Conservation (phyloP, 495 filamentous ascomycete species). For the Aspergillus biplanus region DNA sequence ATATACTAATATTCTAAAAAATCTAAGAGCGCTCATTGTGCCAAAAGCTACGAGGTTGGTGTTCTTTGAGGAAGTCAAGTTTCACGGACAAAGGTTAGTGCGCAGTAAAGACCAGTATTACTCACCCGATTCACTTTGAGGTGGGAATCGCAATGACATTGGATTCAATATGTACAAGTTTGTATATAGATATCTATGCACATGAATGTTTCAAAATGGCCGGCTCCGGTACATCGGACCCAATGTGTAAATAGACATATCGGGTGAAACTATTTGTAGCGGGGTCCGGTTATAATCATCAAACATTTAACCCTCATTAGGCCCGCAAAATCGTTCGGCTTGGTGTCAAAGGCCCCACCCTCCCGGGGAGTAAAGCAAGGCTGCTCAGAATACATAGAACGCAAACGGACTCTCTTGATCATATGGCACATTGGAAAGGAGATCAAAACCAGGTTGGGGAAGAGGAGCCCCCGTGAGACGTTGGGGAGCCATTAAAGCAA, state of each 20-base stretch:
- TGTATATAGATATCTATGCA: slow-evolving; percentile 18
- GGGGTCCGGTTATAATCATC: background rate
- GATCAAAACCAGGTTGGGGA: background rate
- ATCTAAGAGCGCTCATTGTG: background rate
- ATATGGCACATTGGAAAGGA: slow-evolving; percentile 10
- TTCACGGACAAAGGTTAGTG: no score
- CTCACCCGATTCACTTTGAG: background rate
- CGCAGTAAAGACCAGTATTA: no score
- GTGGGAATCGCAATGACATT: slow-evolving; percentile 12
- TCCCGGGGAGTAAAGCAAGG: background rate
- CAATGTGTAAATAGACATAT: background rate
- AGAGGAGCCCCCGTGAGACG: background rate
- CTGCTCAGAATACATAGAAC: slow-evolving; percentile 9
- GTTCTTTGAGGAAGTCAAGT: no score
- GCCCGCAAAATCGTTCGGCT: background rate
- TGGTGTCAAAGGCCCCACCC: slow-evolving; percentile 5
- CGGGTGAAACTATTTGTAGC: background rate
- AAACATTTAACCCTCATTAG: background rate
- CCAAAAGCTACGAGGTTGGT: no score
- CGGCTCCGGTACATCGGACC: slow-evolving; percentile 2
- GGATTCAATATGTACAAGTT: slow-evolving; percentile 18
- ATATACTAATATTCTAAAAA: background rate
- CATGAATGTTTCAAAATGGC: slow-evolving; percentile 12
- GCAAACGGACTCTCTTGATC: background rate
- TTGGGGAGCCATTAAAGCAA: background rate